These are phyloP conservation scores for Daldinia loculata DNA, from an alignment of 495 filamentous ascomycete species.

Conservation along the genomic window DNA sequence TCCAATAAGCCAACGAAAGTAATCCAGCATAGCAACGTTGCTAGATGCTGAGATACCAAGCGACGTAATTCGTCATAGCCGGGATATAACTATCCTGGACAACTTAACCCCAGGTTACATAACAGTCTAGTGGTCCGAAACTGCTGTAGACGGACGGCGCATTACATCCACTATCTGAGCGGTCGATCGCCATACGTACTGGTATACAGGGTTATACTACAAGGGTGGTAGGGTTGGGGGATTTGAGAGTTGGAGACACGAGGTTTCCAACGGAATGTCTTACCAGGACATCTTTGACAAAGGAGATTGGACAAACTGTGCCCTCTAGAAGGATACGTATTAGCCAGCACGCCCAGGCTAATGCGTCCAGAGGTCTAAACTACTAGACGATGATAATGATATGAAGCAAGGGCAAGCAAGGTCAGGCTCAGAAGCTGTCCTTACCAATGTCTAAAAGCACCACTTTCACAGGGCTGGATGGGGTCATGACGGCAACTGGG, in stretches of 20 bases:
- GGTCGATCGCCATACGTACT: conserved; percentile 21
- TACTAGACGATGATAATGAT: conserved; percentile 12
- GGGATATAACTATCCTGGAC: conserved; percentile 11
- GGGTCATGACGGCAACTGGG: conserved; percentile 39
- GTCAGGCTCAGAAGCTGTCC: conserved; percentile 36
- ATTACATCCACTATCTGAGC: conserved; percentile 10
- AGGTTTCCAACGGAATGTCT: conserved; percentile 46
- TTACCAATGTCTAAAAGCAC: conserved; percentile 63
- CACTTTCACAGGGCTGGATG: conserved; percentile 48
- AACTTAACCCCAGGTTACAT: conserved; percentile 23
- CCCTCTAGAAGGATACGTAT: conserved; percentile 63
- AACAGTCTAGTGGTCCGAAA: conserved; percentile 2
- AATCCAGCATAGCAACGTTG: conserved; percentile 15
- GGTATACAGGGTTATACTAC: conserved; percentile 19
- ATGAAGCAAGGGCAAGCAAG: conserved; percentile 38
- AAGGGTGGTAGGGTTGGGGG: conserved; percentile 18
- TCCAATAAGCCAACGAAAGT: conserved; percentile 11
- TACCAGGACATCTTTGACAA: conserved; percentile 76
- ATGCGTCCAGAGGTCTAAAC: conserved; percentile 42
- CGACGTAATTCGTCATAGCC: conserved; percentile 12
- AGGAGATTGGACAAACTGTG: conserved; percentile 74
- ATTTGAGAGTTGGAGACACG: conserved; percentile 30
- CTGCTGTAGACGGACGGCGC: conserved; percentile 9
- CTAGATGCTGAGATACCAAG: conserved; percentile 17
- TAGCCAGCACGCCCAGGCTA: conserved; percentile 51